Base-by-base conservation (phyloP, 768 basidiomycete genomes). In the Amanita rubescens region DNA sequence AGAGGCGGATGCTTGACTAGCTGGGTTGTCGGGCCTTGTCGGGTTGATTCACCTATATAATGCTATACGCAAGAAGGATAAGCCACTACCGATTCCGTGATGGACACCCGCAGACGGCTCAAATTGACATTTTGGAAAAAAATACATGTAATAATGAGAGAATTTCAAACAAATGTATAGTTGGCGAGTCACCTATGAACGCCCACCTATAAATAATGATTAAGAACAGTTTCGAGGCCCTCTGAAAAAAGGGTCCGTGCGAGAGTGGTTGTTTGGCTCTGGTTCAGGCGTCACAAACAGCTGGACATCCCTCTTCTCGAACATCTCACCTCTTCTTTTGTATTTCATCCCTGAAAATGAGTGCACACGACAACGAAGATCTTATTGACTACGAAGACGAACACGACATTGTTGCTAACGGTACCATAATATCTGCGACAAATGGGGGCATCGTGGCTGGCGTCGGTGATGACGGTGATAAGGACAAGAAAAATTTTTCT, bases 401-500 rank as follows among this genome's bases (percentile, higher is more conserved):
- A 67, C 81, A 90, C 62, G 89, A 91, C 63, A 77, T 87, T 57
- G 75, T 83, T 54, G 76, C 86, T 49, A 84, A 77, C 55, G 80
- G 81, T 55, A 71, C 72, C 41, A 67, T 75, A 27, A 73, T 71
- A 20, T 60, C 79, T 32, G 70, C 72, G 25, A 67, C 77, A 27
- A 79, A 78, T 54, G 80, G 77, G 49, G 75, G 76, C 56, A 69
- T 76, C 38, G 69, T 72, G 54, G 66, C 72, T 41, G 70, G 74
- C 35, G 70, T 71, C 42, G 77, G 74, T 54, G 76, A 78, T 20
- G 82, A 73, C 56, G 84, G 80, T 58, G 87, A 85, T 61, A 91
- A 89, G 71, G 89, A 90, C 62, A 92, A 93, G 79, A 95, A 94
- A 82, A 96, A 95, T 69, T 97, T 95, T 66, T 95, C 96, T 56